Evolutionary conservation across 805 yeast genomes (phyloP).

Genomic region (Metschnikowia sp.): DNA sequence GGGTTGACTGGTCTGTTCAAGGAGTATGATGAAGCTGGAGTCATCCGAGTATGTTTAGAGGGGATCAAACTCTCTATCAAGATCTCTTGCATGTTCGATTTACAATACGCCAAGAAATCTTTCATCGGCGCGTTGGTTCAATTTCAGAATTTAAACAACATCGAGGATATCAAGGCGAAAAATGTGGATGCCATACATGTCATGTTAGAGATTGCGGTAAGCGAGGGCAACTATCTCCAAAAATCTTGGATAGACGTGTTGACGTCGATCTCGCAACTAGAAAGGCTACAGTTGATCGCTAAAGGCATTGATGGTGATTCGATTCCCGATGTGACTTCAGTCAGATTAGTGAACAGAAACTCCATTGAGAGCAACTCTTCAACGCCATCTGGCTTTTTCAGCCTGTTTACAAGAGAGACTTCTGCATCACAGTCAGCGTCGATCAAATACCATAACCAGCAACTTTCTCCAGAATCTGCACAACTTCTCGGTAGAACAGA

Average conservation of each 20-base stretch:
- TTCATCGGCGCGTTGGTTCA: constrained; percentile 88
- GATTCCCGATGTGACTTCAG: constrained; percentile 81
- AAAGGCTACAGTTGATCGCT: constrained; percentile 81
- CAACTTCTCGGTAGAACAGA: constrained; percentile 60
- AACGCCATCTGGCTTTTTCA: constrained; percentile 45
- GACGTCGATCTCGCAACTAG: constrained; percentile 83
- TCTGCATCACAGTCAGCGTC: constrained; percentile 67
- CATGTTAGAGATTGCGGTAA: constrained; percentile 69
- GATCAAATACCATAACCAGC: constrained; percentile 69
- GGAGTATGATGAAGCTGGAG: constrained; percentile 75
- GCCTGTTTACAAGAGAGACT: constrained; percentile 48
- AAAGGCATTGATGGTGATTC: constrained; percentile 81
- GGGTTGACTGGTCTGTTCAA: constrained; percentile 92
- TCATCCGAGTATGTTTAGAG: constrained; percentile 68
- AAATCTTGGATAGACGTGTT: constrained; percentile 82
- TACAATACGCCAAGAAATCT: constrained; percentile 82
- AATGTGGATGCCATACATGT: constrained; percentile 78
- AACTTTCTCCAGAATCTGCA: constrained; percentile 55
- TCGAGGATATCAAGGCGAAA: constrained; percentile 72
- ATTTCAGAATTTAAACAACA: constrained; percentile 75
- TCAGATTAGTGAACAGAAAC: constrained; percentile 55
- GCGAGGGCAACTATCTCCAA: constrained; percentile 72
- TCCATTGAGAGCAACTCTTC: constrained; percentile 50
- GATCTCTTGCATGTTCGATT: constrained; percentile 78
- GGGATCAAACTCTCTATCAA: constrained; percentile 82